These are phyloP conservation scores for Sporothrix pallida DNA, from an alignment of 2,329 filamentous ascomycete species.

Conservation along the genomic window DNA sequence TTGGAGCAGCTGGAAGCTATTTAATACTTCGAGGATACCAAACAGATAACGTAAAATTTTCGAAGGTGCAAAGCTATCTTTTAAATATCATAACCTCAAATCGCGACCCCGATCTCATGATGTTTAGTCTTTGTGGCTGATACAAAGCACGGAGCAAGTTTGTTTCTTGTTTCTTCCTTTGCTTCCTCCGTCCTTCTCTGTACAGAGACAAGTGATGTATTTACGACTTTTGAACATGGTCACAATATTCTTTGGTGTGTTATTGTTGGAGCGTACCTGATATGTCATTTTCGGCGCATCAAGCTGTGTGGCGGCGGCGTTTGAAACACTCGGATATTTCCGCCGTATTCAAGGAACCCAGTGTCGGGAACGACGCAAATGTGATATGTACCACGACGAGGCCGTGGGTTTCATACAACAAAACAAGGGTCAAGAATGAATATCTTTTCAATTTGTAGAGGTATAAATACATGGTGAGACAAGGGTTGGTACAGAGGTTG, in stretches of 20 bases:
- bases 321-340: constrained; percentile 12
- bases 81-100: too few relatives aligned
- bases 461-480: background rate
- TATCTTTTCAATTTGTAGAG: background rate
- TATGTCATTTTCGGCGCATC: background rate
- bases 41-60: too few relatives aligned
- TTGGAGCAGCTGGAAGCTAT: too few relatives aligned
- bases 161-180: background rate
- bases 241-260: too few relatives aligned
- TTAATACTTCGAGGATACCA: too few relatives aligned
- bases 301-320: background rate
- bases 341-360: background rate
- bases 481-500: too few relatives aligned
- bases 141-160: background rate
- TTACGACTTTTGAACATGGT: background rate
- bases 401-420: background rate
- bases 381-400: background rate
- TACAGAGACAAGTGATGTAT: background rate
- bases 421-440: too few relatives aligned
- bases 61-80: too few relatives aligned
- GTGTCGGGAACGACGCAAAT: background rate
- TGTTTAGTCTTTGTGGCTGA: background rate
- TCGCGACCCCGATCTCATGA: background rate
- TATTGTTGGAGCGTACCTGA: background rate
- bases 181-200: background rate